Evolutionary conservation across 192 early-diverging fungal species (phyloP).

Genomic region (Kickxella alabastrina): DNA sequence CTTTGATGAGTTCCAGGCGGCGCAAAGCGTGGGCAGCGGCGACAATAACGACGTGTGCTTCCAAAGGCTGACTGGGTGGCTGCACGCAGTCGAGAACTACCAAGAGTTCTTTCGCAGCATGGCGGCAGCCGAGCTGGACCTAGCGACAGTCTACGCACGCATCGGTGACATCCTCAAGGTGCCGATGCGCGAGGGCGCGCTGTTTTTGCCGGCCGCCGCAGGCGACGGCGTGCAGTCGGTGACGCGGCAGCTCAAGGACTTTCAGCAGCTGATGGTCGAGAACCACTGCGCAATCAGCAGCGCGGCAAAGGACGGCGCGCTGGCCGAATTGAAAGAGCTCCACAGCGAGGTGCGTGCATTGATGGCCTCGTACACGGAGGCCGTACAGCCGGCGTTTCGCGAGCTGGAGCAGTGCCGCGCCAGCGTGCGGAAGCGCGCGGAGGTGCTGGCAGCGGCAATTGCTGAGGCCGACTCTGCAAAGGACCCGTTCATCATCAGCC

Average conservation of each 20-base stretch:
- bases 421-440: constrained; percentile 10
- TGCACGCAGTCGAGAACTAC: constrained; percentile 34
- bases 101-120: constrained; percentile 45
- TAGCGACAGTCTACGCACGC: constrained; percentile 48
- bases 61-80: constrained; percentile 44
- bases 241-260: constrained; percentile 24
- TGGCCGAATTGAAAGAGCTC: constrained; percentile 13
- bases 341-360: constrained; percentile 7
- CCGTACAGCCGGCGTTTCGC: constrained; percentile 8
- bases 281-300: constrained; percentile 40
- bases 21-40: constrained; percentile 38
- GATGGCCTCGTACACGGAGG: constrained; percentile 14
- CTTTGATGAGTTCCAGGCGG: constrained; percentile 15
- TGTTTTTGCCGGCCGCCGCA: constrained; percentile 17
- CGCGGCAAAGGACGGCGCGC: constrained; percentile 13
- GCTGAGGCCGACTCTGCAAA: constrained; percentile 13
- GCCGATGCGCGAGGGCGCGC: constrained; percentile 22
- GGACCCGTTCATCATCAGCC: constrained; percentile 47
- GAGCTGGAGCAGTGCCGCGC: constrained; percentile 23
- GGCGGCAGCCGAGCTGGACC: constrained; percentile 46
- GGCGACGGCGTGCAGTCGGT: constrained; percentile 28
- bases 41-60: constrained; percentile 32
- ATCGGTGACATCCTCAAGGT: constrained; percentile 45
- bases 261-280: constrained; percentile 48
- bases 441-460: constrained; percentile 18